Evolutionary conservation across 1,139 yeast genomes (phyloP), one percentile per base, ranked within the genome.

Genomic region (Hemisphaericaspora lyxosophila): DNA sequence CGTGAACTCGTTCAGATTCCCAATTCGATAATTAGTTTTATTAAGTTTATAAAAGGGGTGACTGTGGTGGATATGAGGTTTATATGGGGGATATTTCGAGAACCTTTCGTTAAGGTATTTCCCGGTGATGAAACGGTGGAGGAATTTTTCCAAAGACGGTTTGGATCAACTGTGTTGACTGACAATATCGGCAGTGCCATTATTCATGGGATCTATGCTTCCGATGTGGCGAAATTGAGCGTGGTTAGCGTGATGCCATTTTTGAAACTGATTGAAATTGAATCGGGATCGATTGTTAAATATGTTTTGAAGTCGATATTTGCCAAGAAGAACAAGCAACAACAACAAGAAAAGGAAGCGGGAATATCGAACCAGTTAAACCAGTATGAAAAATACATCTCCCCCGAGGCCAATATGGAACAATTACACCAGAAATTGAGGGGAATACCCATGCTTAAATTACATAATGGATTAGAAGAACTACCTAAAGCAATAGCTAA

Each of bases 161-260:
- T 89, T 52, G 89, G 90, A 3, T 55, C 53, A 15, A 67, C 72
- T 5, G 55, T 59, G 2, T 46, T 88, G 5, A 74, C 87, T 2
- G 75, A 78, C 35, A 80, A 85, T 40, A 62, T 92, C 11, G 61
- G 85, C 13, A 86, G 96, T 57, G 97, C 96, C 0, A 64, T 90
- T 4, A 67, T 85, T 54, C 89, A 89, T 53, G 98, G 98, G 0
- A 81, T 92, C 2, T 92, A 89, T 57, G 97, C 96, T 4, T 97
- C 95, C 1, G 95, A 90, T 57, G 72, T 80, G 3, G 55, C 73
- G 8, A 67, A 76, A 42, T 63, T 92, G 32, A 85, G 96, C 60
- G 79, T 85, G 0, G 64, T 75, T 16, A 68, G 85, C 2, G 73
- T 84, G 0, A 50, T 82, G 41, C 78, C 80, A 0, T 48, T 62